phyloP scores from a whole-genome alignment of 2,329 filamentous ascomycete genomes.

The Ceratocystis alfenasii region DNA sequence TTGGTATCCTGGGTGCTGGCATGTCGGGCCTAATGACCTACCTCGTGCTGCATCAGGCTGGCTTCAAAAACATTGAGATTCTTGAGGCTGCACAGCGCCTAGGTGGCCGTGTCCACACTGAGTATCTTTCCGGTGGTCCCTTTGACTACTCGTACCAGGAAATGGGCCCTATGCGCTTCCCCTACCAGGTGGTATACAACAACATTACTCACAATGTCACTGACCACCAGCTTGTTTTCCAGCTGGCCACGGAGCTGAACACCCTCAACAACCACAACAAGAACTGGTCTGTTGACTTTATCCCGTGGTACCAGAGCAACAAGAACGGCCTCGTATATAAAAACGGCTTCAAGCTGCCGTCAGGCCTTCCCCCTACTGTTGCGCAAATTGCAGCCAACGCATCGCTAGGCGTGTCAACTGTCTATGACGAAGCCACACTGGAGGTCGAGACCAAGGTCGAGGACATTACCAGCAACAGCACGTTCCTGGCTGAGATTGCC shows the following conservation, averaged over 20 bases:
- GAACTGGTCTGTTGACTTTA: constrained; percentile 45
- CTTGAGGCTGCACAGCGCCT: constrained; percentile 49
- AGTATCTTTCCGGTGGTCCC: constrained; percentile 48
- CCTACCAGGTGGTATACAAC: constrained; percentile 40
- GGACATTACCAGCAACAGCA: constrained; percentile 19
- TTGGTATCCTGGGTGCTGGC: constrained; percentile 54
- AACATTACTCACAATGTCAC: constrained; percentile 47
- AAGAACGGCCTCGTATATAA: constrained; percentile 42
- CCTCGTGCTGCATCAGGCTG: constrained; percentile 39
- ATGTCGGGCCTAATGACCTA: constrained; percentile 54
- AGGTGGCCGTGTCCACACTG: constrained; percentile 52
- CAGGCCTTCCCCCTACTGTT: constrained; percentile 41
- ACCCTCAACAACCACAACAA: constrained; percentile 41
- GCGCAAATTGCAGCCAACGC: constrained; percentile 38
- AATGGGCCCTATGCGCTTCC: constrained; percentile 55
- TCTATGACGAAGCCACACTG: constrained; percentile 25
- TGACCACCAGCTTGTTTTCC: constrained; percentile 54
- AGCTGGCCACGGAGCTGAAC: constrained; percentile 49
- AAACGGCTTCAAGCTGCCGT: constrained; percentile 36
- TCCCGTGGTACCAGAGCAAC: constrained; percentile 47
- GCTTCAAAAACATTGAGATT: constrained; percentile 49
- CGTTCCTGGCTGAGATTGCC: constrained; percentile 31
- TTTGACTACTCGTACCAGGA: constrained; percentile 57
- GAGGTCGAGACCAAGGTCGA: constrained; percentile 25
- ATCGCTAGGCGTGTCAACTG: constrained; percentile 28